phyloP scores from a whole-genome alignment of 2,329 filamentous ascomycete species.

The Orbilia javanica region DNA sequence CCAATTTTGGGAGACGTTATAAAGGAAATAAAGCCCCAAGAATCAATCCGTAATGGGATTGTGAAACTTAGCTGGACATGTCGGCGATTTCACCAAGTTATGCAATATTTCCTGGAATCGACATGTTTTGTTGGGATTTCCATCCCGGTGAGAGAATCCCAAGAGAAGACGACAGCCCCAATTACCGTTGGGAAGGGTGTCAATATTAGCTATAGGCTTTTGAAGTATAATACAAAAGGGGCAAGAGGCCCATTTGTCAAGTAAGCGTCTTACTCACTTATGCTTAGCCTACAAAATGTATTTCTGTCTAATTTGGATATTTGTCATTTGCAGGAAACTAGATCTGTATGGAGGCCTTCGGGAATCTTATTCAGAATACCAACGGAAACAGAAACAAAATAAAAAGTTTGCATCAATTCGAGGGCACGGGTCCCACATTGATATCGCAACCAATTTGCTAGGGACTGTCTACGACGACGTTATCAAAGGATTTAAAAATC shows the following conservation, averaged over 20 bases:
- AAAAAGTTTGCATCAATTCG: too few relatives aligned
- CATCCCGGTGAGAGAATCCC: slow-evolving; percentile 11
- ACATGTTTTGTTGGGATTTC: slow-evolving; percentile 19
- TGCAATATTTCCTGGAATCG: slow-evolving; percentile 30
- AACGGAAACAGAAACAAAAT: neutral
- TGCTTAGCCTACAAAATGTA: neutral
- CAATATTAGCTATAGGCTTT: slow-evolving; percentile 18
- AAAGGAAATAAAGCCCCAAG: neutral
- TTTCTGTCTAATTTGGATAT: neutral
- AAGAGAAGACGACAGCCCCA: neutral
- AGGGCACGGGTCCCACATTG: neutral
- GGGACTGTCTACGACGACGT: neutral
- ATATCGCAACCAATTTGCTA: neutral
- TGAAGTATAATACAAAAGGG: slow-evolving; percentile 27
- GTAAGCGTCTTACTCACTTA: neutral
- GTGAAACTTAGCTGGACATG: slow-evolving; percentile 8
- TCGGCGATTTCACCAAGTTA: slow-evolving; percentile 18
- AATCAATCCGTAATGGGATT: slow-evolving; percentile 13
- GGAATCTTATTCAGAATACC: neutral
- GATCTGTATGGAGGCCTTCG: slow-evolving; percentile 29
- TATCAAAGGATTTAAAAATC: slow-evolving; percentile 1
- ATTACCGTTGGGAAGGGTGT: neutral
- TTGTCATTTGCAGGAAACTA: neutral
- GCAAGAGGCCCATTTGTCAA: slow-evolving; percentile 24
- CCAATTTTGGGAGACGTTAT: slow-evolving; percentile 24